Evolutionary conservation across 805 yeast species (phyloP).

Genomic region (Candida palmyrensis): DNA sequence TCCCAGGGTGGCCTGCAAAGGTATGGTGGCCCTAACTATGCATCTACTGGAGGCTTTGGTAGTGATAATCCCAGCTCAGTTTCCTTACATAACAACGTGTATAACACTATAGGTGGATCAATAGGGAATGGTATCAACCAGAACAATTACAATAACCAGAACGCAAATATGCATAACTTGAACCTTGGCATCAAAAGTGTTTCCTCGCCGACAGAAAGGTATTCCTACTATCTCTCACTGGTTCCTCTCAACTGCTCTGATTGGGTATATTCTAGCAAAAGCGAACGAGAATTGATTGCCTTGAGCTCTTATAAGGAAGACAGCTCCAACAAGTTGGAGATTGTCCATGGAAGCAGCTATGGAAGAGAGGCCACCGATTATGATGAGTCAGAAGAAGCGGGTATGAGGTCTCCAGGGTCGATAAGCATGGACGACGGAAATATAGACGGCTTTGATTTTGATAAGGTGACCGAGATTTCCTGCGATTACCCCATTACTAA

Average conservation of each 20-base stretch:
- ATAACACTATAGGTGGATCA: too few species aligned
- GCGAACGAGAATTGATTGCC: conserved; percentile 48
- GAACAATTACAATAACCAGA: too few species aligned
- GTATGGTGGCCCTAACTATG: neutral
- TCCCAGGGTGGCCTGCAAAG: neutral
- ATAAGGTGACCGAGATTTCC: conserved; percentile 44
- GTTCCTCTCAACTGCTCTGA: conserved; percentile 3
- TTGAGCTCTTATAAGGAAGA: conserved; percentile 82
- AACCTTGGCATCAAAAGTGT: too few species aligned
- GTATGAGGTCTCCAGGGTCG: conserved; percentile 6
- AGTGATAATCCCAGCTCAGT: too few species aligned
- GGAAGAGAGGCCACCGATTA: conserved; percentile 19
- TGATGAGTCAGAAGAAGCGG: conserved; percentile 7
- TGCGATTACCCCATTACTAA: conserved; percentile 68
- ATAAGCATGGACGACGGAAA: conserved; percentile 7
- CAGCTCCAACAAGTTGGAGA: conserved; percentile 57
- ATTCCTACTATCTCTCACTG: conserved; percentile 3
- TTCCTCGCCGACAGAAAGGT: too few species aligned
- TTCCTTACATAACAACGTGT: too few species aligned
- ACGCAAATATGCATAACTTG: too few species aligned
- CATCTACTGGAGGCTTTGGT: too few species aligned
- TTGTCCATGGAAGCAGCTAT: conserved; percentile 31
- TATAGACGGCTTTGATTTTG: conserved; percentile 37
- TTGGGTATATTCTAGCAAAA: conserved; percentile 1
- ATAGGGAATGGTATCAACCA: too few species aligned